Base-by-base conservation (phyloP, 306 rosid genomes). In the Casuarina cunninghamiana region DNA sequence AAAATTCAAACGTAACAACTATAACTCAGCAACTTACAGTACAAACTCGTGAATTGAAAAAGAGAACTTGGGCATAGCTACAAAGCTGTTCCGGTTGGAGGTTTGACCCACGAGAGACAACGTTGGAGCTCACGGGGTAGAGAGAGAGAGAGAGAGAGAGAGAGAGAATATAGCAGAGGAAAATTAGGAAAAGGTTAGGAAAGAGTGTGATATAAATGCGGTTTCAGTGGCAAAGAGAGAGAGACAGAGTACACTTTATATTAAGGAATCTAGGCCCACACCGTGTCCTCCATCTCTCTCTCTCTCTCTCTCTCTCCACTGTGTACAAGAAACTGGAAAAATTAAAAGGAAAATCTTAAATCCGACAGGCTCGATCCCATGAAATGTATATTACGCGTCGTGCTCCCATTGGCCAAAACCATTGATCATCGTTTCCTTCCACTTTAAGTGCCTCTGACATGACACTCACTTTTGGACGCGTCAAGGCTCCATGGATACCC, bases 111-210 rank as follows among this genome's bases (percentile, higher is more conserved):
- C 35, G n/a, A 60, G 35, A 17, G 19, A 65, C 6, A 49, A 51
- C 62, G 6, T 48, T 11, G 41, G 74, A 71, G 58, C 46, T 65
- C 60, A 62, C 37, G 12, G 74, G 83, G 62, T n/a, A 76, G 76
- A 80, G 81, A 86, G 79, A 76, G 79, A 82, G 58, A 53, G 49
- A 45, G 49, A 45, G 46, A 44, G 5, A 3, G 46, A 44, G 72
- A 57, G 60, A 16, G 58, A 78, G 45, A 68, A 60, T 70, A 76
- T 55, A 71, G 63, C 66, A 68, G 80, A 77, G 83, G 82, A 68
- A 87, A 82, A 82, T 80, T 82, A 87, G 87, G 90, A 77, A 78
- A 72, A 82, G 83, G 88, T 79, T 84, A 82, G 90, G 88, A 87
- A 72, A 67, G 80, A 77, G 81, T 77, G 80, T 57, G 83, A 81